Percentiles rank a stretch among this genome's conserved stretches.
phyloP scores from a whole-genome alignment of 148 eudicot species.

The Arbutus unedo region DNA sequence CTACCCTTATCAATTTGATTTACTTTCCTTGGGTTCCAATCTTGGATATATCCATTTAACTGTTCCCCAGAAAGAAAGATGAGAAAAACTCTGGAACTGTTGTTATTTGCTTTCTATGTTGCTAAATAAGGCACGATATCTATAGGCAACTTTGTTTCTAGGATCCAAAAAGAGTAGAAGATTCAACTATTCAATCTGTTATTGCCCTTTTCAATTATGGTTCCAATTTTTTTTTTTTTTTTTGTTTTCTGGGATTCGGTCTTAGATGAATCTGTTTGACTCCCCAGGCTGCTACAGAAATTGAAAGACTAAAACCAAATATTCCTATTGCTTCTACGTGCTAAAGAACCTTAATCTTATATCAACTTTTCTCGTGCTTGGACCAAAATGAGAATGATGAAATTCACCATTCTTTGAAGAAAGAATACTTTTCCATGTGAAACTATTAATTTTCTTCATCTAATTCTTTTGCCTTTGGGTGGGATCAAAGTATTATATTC shows the following conservation, averaged over 20 bases:
- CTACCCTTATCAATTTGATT: not conserved
- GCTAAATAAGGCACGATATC: not conserved
- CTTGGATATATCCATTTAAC: not conserved
- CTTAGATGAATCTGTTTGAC: not conserved
- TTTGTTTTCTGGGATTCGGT: not conserved
- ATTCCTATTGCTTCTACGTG: not conserved
- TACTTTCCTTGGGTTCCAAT: not conserved
- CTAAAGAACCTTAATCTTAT: not conserved
- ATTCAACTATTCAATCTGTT: not conserved
- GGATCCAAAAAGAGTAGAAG: not conserved
- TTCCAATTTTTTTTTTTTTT: not conserved
- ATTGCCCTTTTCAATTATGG: not conserved
- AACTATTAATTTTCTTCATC: not conserved
- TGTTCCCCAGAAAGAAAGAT: not conserved
- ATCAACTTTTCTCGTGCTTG: not conserved
- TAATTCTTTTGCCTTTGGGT: not conserved
- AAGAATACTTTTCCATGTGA: not conserved
- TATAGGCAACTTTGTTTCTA: not conserved
- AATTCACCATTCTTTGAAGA: too few species aligned
- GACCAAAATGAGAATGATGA: constrained; percentile 1
- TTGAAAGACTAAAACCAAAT: not conserved
- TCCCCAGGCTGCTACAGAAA: not conserved
- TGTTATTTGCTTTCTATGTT: not conserved
- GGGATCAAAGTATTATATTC: not conserved
- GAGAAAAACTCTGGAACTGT: not conserved